These are phyloP conservation scores for Begonia loranthoides DNA, from an alignment of 306 rosid species.

Conservation along the genomic window DNA sequence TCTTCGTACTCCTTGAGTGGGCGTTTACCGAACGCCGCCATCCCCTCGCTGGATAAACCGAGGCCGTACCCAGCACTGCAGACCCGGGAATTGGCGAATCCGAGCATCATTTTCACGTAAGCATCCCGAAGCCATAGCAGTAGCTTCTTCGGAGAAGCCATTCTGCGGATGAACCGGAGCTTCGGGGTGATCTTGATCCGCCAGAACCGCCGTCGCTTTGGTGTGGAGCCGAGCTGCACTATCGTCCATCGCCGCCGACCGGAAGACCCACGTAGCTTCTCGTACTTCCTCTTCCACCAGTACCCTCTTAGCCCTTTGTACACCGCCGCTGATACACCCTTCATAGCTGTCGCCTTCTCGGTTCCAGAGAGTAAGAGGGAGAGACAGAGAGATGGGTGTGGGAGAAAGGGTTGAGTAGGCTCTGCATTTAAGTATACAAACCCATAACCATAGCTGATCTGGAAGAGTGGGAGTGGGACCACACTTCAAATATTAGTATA, in stretches of 20 bases:
- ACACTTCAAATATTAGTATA: too few species aligned
- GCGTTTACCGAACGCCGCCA: not conserved
- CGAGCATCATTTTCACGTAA: not conserved
- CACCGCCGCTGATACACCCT: not conserved
- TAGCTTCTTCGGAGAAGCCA: not conserved
- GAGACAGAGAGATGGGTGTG: too few species aligned
- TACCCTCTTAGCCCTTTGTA: not conserved
- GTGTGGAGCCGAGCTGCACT: not conserved
- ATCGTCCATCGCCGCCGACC: not conserved
- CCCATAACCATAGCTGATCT: too few species aligned
- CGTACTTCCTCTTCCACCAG: slow-evolving; percentile 1
- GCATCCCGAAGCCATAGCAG: not conserved
- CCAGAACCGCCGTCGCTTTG: not conserved
- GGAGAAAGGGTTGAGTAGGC: too few species aligned
- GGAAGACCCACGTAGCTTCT: not conserved
- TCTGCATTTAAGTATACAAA: too few species aligned
- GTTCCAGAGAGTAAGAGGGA: too few species aligned
- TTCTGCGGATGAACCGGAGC: not conserved
- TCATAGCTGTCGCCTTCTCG: not conserved
- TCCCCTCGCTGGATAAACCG: not conserved
- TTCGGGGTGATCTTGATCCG: slow-evolving; percentile 1
- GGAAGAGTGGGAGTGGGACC: too few species aligned
- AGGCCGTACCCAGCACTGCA: not conserved
- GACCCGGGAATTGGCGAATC: not conserved
- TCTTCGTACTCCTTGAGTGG: not conserved